phyloP scores from a whole-genome alignment of 108 stramenopile species.

The Schizochytrium sp. region DNA sequence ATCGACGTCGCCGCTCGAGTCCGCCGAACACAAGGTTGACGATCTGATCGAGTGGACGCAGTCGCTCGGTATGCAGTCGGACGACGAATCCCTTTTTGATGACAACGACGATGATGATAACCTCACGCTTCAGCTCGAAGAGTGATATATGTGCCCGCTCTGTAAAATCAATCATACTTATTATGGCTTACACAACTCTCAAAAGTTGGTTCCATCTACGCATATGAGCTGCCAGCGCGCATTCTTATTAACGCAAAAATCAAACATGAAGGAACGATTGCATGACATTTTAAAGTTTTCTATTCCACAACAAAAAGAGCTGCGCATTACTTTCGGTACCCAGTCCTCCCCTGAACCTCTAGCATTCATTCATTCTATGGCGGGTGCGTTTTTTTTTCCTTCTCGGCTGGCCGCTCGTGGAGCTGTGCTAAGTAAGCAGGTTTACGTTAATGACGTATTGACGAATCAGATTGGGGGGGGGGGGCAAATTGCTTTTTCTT shows the following conservation, averaged over 20 bases:
- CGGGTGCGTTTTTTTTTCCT: constrained; percentile 23
- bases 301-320: background rate
- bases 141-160: background rate
- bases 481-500: no score
- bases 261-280: background rate
- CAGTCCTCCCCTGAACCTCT: background rate
- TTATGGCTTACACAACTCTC: background rate
- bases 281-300: background rate
- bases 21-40: background rate
- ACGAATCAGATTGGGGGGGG: no score
- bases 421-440: background rate
- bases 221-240: no score
- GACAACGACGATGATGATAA: background rate
- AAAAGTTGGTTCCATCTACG: background rate
- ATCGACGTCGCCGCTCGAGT: no score
- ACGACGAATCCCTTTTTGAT: background rate
- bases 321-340: background rate
- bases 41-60: background rate
- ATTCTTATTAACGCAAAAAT: background rate
- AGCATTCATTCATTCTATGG: constrained; percentile 14
- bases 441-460: background rate
- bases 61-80: background rate
- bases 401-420: background rate
- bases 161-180: background rate
- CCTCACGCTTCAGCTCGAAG: background rate